Base-by-base conservation (phyloP, 23 red algal genomes). In the Gracilaria gracilis region DNA sequence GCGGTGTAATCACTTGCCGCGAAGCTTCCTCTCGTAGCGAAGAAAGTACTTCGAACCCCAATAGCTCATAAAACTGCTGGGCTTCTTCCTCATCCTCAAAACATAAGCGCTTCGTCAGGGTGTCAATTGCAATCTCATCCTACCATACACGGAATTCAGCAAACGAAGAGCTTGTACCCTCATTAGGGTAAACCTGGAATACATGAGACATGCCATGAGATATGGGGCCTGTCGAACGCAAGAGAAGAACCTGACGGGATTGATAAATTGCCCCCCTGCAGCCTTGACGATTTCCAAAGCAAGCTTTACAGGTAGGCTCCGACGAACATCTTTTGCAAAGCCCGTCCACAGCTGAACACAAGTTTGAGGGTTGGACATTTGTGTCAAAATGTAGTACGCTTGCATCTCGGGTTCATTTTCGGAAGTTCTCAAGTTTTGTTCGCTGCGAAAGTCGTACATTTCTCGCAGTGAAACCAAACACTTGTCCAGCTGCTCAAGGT, bases 401-500 rank as follows among this genome's bases (percentile, higher is more conserved):
- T 90, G 87, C 87, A 90, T 90, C 28, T 90, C 87, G 4, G 87
- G 51, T 61, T 90, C 87, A 49, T 90, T 90, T 14, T 53, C 62
- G 20, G 73, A 79, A 46, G 87, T 90, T 4, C 11, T 9, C 34
- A 90, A 35, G 9, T 80, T 80, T 20, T 80, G 24, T 53, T 80
- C 53, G 9, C 92, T 72, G 13, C 92, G 47, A 37, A 79, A 51
- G 35, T 96, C 97, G 47, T 98, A 98, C 93, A 96, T 86, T 79
- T 98, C 93, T 12, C 97, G 75, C 1, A 98, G 81, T 25, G 93
- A 92, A 29, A 96, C 84, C 23, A 98, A 75, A 80, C 97, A 98
- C 83, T 98, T 98, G 51, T 98, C 93, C 6, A 98, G 94, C 50
- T 96, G 97, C 89, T 98, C 97, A 62, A 83, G 66, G 78, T 98